Percentiles rank a stretch among this genome's conserved stretches.
phyloP scores from a whole-genome alignment of 2,329 filamentous ascomycete species.

The Trichoderma gracile region DNA sequence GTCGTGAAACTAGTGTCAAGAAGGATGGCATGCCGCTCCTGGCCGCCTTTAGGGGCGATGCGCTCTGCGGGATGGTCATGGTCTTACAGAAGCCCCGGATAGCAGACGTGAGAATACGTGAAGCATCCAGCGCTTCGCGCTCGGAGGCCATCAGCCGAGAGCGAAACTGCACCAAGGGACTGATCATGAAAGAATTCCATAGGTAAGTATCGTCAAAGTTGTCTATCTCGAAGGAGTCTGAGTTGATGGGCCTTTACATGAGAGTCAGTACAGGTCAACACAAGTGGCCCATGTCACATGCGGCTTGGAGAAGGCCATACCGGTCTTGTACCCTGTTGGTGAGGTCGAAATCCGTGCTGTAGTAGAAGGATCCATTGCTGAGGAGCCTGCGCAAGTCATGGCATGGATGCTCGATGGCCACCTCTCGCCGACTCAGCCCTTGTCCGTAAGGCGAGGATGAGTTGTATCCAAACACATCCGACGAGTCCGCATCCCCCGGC shows the following conservation, averaged over 20 bases:
- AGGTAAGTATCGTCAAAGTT: slow-evolving; percentile 90
- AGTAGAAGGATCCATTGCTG: slow-evolving; percentile 94
- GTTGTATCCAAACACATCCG: slow-evolving; percentile 52
- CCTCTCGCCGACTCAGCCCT: slow-evolving; percentile 64
- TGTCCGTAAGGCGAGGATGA: slow-evolving; percentile 44
- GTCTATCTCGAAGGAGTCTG: slow-evolving; percentile 81
- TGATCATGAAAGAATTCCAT: slow-evolving; percentile 99
- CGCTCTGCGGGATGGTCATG: slow-evolving; percentile 76
- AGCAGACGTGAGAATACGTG: slow-evolving; percentile 85
- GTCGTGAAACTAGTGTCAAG: slow-evolving; percentile 84
- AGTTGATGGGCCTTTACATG: slow-evolving; percentile 64
- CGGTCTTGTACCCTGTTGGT: slow-evolving; percentile 91
- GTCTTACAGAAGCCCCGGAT: slow-evolving; percentile 91
- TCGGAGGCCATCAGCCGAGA: slow-evolving; percentile 75
- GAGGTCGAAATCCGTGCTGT: slow-evolving; percentile 96
- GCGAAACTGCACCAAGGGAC: slow-evolving; percentile 85
- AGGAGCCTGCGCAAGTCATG: slow-evolving; percentile 87
- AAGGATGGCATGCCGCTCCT: slow-evolving; percentile 75
- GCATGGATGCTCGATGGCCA: slow-evolving; percentile 81
- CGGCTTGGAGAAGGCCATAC: slow-evolving; percentile 41
- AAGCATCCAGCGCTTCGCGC: slow-evolving; percentile 77
- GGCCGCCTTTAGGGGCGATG: slow-evolving; percentile 66
- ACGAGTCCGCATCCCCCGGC: slow-evolving; percentile 50
- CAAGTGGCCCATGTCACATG: neutral
- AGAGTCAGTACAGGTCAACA: slow-evolving; percentile 25